phyloP scores from a whole-genome alignment of 2,329 filamentous ascomycete species.

The Huntiella abstrusa region DNA sequence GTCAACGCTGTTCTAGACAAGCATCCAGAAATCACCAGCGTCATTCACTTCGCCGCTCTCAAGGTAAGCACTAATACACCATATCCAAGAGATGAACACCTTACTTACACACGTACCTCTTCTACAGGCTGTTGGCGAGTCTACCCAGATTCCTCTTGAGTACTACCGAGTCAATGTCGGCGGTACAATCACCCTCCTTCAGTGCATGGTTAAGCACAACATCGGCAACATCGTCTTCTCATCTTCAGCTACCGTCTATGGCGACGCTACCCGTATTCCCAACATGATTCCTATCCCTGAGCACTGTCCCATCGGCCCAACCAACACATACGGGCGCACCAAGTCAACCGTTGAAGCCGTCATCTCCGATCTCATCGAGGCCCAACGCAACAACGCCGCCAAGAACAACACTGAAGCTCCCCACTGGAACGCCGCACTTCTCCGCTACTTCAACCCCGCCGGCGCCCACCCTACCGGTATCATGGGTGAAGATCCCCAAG shows the following conservation, averaged over 20 bases:
- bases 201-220: conserved; percentile 73
- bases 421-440: conserved; percentile 80
- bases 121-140: conserved; percentile 82
- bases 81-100: conserved; percentile 11
- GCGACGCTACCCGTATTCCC: conserved; percentile 84
- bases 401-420: conserved; percentile 62
- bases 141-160: conserved; percentile 78
- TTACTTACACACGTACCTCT: background rate
- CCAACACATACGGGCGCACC: conserved; percentile 94
- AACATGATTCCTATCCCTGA: conserved; percentile 99
- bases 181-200: conserved; percentile 73
- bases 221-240: conserved; percentile 98
- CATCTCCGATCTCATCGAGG: conserved; percentile 78
- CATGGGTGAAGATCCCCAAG: conserved; percentile 96
- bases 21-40: conserved; percentile 87
- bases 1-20: conserved; percentile 76
- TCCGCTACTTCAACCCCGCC: conserved; percentile 96
- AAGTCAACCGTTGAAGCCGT: conserved; percentile 83
- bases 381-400: conserved; percentile 63
- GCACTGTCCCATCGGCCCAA: conserved; percentile 85
- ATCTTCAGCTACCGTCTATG: conserved; percentile 93
- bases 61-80: conserved; percentile 41
- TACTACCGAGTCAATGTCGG: conserved; percentile 97
- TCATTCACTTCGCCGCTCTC: conserved; percentile 95
- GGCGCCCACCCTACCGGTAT: conserved; percentile 87